Evolutionary conservation across 108 stramenopile genomes (phyloP), one percentile per base, ranked within the genome.

Genomic region (Fragilaria radians): DNA sequence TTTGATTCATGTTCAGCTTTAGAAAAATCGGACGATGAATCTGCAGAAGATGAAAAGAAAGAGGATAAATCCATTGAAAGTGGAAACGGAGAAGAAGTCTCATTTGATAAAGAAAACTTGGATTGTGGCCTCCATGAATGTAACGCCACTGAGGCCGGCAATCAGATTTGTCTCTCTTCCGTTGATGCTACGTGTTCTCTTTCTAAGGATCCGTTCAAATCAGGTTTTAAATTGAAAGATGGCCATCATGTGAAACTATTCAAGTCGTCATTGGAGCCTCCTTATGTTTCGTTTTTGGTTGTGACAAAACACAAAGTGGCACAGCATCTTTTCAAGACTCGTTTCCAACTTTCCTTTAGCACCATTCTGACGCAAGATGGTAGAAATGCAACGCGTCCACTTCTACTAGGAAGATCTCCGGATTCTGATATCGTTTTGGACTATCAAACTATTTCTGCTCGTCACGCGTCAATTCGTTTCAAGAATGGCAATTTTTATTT

Each of bases 251-350:
- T 94, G 61, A 88, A 91, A 57, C 67, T 96, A 36, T 94, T 96
- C 87, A 91, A 95, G 67, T 86, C 83, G 23, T 90, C 90, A 1
- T 78, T 96, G 31, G 91, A 93, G 48, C 96, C 96, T 45, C 97
- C 97, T 9, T 98, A 96, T 61, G 87, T 98, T 23, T 95, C 91
- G 4, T 73, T 98, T 28, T 71, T 96, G 54, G 95, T 98, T 29
- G 97, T 94, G 19, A 98, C 97, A 5, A 90, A 93, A 54, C 97
- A 96, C 62, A 93, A 95, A 61, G 94, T 95, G 85, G 90, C 89
- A 21, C 89, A 94, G 69, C 86, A 88, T 46, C 76, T 98, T 1
- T 98, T 96, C 76, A 95, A 95, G 72, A 96, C 97, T 4, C 79
- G 95, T 22, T 98, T 96, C 67, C 97, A 96, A 61, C 81, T 98